Evolutionary conservation across 768 basidiomycete genomes (phyloP).

Genomic region (Peribolospora baueri): DNA sequence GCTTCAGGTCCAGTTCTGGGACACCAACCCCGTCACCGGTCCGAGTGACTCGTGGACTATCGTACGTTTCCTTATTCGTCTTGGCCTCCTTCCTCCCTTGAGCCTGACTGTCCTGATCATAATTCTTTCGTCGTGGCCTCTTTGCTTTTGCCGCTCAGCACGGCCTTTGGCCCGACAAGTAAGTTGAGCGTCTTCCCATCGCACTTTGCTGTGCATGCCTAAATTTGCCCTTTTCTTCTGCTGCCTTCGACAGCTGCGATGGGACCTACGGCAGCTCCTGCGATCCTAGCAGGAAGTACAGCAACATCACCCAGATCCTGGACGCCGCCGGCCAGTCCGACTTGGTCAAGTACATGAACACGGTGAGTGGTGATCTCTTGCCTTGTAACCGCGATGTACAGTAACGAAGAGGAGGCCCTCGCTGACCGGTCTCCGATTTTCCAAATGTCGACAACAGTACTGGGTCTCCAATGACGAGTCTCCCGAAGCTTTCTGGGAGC

Average conservation of each 20-base stretch:
- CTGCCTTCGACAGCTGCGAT: slow-evolving; percentile 5
- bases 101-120: too few relatives aligned
- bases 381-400: too few relatives aligned
- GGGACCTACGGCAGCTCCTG: slow-evolving; percentile 16
- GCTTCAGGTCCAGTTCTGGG: slow-evolving; percentile 5
- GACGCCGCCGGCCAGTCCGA: slow-evolving; percentile 5
- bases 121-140: background rate
- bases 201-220: background rate
- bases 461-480: too few relatives aligned
- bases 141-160: too few relatives aligned
- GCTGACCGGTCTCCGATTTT: background rate
- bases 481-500: too few relatives aligned
- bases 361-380: background rate
- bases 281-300: slow-evolving; percentile 13
- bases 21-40: background rate
- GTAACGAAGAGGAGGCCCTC: background rate
- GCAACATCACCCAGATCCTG: slow-evolving; percentile 15
- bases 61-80: background rate
- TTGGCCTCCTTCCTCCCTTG: too few relatives aligned
- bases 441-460: background rate
- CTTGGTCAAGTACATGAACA: slow-evolving; percentile 14
- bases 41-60: slow-evolving; percentile 4
- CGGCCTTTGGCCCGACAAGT: background rate
- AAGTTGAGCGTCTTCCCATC: background rate
- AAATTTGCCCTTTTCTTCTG: background rate